These are phyloP conservation scores for Blepharisma stoltei DNA, from an alignment of 73 alveolate genomes.

Conservation along the genomic window DNA sequence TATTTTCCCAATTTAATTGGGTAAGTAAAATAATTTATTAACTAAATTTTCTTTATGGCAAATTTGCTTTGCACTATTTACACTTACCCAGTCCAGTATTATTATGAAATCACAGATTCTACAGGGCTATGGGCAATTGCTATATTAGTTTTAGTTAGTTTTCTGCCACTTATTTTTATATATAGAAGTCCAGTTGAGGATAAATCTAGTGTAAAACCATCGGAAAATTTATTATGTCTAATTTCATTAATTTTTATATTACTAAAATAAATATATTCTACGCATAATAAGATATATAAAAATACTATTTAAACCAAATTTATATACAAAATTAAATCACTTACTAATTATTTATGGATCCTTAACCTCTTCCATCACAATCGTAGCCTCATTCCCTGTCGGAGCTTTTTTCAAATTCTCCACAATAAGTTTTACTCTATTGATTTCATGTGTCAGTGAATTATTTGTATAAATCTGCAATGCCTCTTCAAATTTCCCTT, in stretches of 20 bases:
- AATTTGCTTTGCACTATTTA: not conserved
- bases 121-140: not conserved
- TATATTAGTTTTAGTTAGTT: not conserved
- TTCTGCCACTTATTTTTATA: too few species aligned
- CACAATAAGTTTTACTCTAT: constrained; percentile 47
- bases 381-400: not conserved
- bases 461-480: constrained; percentile 51
- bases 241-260: too few species aligned
- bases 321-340: too few species aligned
- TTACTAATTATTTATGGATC: not conserved
- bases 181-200: too few species aligned
- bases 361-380: not conserved
- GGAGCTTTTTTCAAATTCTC: not conserved
- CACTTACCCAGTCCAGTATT: not conserved
- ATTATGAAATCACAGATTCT: not conserved
- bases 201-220: too few species aligned
- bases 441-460: constrained; percentile 53
- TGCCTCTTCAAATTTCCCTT: constrained; percentile 67
- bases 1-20: too few species aligned
- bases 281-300: too few species aligned
- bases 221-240: too few species aligned
- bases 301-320: too few species aligned
- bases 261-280: too few species aligned
- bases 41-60: constrained; percentile 5
- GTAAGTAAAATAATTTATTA: too few species aligned